Base-by-base conservation (phyloP, 192 early-diverging fungal genomes). In the Chytriomyces hyalinus region DNA sequence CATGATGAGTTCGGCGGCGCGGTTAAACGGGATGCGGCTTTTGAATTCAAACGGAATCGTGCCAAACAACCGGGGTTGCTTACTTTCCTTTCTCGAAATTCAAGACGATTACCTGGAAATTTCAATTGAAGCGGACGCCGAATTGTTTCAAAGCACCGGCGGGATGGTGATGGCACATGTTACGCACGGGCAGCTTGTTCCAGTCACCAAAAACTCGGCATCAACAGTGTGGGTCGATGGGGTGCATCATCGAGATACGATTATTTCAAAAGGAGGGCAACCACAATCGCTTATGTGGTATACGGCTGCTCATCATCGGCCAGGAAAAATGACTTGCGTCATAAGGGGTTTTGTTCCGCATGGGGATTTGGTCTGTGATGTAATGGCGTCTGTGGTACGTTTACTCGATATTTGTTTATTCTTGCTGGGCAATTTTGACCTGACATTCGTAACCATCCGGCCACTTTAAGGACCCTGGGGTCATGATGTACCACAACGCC, bases 11-110 rank as follows among this genome's bases (percentile, higher is more conserved):
- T n/a, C 13, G 4, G 20, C 4, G 13, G 53, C 53, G 36, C 24
- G 63, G 24, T 13, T 43, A 22, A 65, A 65, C 2, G 63, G 63
- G 26, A 65, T 65, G 63, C 63, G 63, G 11, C 24, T 65, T 65
- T 26, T 65, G 17, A 22, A 43, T 26, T 13, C 63, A 26, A 15
- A 26, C 63, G 36, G 36, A 22, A 15, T 65, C 36, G 36, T 36
- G 36, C 4, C 36, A 1, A 60, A 60, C 17, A 60, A 60, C 11
- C 26, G 22, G 11, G 11, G 63, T 26, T 15, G 24, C 36, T 15
- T 68, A 15, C 46, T 68, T 36, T 68, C 67, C 10, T 48, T 48
- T 47, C 15, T 68, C 15, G 67, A 68, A 48, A 68, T 68, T 44
- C 9, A 17, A 24, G 67, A 68, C 4, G 67, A 68, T 48, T 68